Base-by-base conservation (phyloP, 2,329 filamentous ascomycete species). In the Zymoseptoria pseudotritici region DNA sequence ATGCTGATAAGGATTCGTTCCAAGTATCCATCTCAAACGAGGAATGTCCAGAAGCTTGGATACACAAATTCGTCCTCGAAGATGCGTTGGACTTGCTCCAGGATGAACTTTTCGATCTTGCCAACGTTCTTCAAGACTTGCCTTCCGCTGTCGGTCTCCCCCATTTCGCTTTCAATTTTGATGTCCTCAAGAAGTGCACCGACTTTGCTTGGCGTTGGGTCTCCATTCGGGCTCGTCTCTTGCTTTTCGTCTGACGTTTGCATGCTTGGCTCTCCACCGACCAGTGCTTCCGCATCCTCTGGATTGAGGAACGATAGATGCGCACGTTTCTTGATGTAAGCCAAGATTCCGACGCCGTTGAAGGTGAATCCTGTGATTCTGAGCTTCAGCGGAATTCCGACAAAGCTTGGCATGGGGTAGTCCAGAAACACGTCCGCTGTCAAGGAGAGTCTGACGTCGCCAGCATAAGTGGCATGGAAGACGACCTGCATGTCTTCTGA, bases 61-160 rank as follows among this genome's bases (percentile, higher is more conserved):
- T 96, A 97, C 63, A 97, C 92, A 77, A 97, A 94, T 74, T 99
- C 94, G 72, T 97, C 94, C 76, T 99, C 94, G 71, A 99, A 97
- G 68, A 99, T 97, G 71, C 91, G 85, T 72, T 93, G 86, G 63
- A 99, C 94, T 76, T 97, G 93, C 74, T 97, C 93, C 61, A 99
- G 81, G 59, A 99, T 91, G 74, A 99, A 99, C 69, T 91, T 89
- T 78, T 99, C 94, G 60, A 99, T 94, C 80, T 99, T 99, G 61
- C 94, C 93, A 55, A 99, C 93, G 73, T 99, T 99, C 81, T 97
- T 97, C 61, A 99, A 78, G 53, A 93, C 94, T 77, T 97, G 93
- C 77, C 94, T 96, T 24, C 91, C 90, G 61, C 89, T 87, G 70
- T 95, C 91, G 66, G 91, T 86, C 73, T 94, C 88, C 6, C 94